Evolutionary conservation across 495 filamentous ascomycete species (phyloP).

Genomic region (Barbatosphaeria neglecta): DNA sequence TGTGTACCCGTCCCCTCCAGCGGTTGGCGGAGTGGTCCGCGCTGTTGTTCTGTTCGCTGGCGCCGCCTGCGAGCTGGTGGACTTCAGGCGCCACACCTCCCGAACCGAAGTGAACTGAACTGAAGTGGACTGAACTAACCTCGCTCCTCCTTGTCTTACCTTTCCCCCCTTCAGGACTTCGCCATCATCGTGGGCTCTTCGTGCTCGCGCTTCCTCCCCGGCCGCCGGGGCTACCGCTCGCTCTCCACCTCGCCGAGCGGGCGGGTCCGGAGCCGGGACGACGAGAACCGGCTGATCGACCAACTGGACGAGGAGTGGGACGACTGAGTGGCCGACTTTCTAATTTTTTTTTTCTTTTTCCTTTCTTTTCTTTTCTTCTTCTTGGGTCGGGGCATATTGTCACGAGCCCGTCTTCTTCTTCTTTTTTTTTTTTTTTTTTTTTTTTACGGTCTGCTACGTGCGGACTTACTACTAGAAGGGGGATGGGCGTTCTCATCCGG

Average conservation of each 20-base stretch:
- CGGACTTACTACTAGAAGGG: too few relatives aligned
- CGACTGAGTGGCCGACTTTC: constrained; percentile 21
- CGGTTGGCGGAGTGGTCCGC: too few relatives aligned
- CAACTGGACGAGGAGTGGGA: constrained; percentile 90
- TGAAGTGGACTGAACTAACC: too few relatives aligned
- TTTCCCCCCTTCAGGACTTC: constrained; percentile 50
- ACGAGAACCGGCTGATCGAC: constrained; percentile 90
- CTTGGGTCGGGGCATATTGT: not conserved
- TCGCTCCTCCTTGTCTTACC: too few relatives aligned
- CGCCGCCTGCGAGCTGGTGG: too few relatives aligned
- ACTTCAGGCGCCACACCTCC: too few relatives aligned
- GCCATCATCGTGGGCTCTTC: constrained; percentile 71
- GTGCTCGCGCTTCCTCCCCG: constrained; percentile 53
- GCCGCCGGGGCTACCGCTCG: constrained; percentile 51
- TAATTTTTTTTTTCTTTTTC: not conserved
- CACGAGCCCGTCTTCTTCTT: too few relatives aligned
- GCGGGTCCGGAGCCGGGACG: constrained; percentile 49
- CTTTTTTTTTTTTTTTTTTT: too few relatives aligned
- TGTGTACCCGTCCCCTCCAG: constrained; percentile 42
- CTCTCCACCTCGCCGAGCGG: constrained; percentile 35
- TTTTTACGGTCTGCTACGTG: too few relatives aligned
- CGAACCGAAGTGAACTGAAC: too few relatives aligned
- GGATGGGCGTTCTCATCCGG: too few relatives aligned
- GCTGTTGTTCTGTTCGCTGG: too few relatives aligned
- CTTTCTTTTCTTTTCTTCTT: not conserved